These are phyloP conservation scores for Friedmanniomyces simplex DNA, from an alignment of 495 filamentous ascomycete species.

Conservation along the genomic window DNA sequence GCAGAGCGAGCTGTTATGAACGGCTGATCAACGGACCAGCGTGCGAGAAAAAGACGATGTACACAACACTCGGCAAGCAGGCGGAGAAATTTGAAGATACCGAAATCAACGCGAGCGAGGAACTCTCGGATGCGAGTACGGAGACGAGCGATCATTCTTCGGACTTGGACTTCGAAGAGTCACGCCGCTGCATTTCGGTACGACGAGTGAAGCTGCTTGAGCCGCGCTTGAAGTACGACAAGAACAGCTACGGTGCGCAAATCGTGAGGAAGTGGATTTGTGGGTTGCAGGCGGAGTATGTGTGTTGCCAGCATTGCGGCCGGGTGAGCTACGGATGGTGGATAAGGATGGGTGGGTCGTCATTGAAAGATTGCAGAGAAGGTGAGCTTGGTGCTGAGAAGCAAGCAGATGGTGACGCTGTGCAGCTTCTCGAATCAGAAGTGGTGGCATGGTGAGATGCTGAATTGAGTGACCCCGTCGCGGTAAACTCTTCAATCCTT, in stretches of 20 bases:
- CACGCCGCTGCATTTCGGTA: background rate
- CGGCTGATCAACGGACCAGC: slow-evolving; percentile 6
- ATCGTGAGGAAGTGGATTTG: background rate
- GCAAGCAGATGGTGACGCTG: background rate
- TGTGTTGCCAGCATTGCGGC: background rate
- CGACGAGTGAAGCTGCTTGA: background rate
- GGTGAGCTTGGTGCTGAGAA: background rate
- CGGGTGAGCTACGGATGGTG: background rate
- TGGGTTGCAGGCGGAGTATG: background rate
- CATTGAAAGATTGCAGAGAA: background rate
- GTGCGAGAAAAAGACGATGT: too few species aligned
- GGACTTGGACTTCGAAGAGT: background rate
- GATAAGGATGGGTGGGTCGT: background rate
- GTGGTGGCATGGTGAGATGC: background rate
- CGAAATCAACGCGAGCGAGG: background rate
- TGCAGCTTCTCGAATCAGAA: background rate
- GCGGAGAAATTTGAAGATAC: background rate
- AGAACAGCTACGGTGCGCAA: background rate
- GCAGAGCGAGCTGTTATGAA: background rate
- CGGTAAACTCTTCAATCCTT: too few species aligned
- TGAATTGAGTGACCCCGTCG: too few species aligned
- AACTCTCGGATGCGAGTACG: background rate
- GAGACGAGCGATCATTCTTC: background rate
- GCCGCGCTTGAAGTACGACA: background rate
- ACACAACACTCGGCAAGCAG: background rate